A percentile compares a stretch with the other conserved stretches of the same genome.
These are phyloP conservation scores for Lipomyces kockii DNA, from an alignment of 805 yeast species.

Conservation along the genomic window DNA sequence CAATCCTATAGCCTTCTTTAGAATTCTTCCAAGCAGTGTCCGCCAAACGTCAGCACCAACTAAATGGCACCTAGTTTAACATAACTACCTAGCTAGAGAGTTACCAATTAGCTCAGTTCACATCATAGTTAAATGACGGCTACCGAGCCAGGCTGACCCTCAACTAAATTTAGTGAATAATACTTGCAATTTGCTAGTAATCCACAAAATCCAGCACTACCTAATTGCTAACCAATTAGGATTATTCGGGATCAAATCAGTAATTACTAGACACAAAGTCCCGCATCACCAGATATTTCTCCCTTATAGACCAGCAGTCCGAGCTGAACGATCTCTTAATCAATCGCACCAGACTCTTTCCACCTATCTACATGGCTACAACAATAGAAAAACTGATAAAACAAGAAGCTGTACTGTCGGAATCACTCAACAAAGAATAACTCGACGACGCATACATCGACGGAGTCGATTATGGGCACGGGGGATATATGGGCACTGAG, in stretches of 20 bases:
- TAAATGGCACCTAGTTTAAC: constrained; percentile 1
- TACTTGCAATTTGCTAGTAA: constrained; percentile 43
- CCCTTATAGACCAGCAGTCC: constrained; percentile 20
- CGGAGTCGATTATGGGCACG: no score
- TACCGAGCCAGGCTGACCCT: not conserved
- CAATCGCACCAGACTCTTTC: constrained; percentile 16
- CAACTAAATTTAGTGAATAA: constrained; percentile 34
- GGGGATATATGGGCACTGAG: no score
- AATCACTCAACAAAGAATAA: not conserved
- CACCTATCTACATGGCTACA: constrained; percentile 27
- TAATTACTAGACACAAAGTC: constrained; percentile 2
- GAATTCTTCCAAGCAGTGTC: constrained; percentile 33
- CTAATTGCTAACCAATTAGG: not conserved
- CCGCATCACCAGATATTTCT: constrained; percentile 12
- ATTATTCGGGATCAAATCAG: constrained; percentile 10
- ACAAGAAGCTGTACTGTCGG: constrained; percentile 4
- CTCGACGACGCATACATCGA: constrained; percentile 1
- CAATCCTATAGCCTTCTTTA: constrained; percentile 37
- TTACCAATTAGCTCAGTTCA: not conserved
- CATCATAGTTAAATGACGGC: not conserved
- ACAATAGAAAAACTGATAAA: constrained; percentile 7
- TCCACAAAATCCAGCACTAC: constrained; percentile 43
- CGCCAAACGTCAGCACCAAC: constrained; percentile 17
- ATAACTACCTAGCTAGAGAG: constrained; percentile 14
- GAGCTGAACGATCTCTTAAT: constrained; percentile 1